phyloP scores from a whole-genome alignment of 2,329 filamentous ascomycete genomes.

The Apiospora arundinis region DNA sequence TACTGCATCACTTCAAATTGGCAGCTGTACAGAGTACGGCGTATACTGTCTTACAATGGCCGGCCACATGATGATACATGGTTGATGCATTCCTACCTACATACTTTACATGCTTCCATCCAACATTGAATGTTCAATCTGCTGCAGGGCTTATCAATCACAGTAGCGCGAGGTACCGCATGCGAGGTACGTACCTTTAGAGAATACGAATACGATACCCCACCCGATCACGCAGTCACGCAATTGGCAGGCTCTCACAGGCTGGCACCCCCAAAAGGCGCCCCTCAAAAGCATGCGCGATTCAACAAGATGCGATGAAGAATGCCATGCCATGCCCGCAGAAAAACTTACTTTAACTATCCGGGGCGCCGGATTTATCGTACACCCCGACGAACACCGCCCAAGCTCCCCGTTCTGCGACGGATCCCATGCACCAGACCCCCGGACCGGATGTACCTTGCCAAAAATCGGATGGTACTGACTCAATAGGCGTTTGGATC shows the following conservation, averaged over 20 bases:
- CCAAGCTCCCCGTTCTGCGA: background rate
- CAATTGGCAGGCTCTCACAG: constrained; percentile 6
- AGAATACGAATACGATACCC: constrained; percentile 18
- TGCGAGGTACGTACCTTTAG: background rate
- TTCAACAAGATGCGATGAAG: background rate
- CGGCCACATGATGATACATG: background rate
- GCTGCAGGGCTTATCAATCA: background rate
- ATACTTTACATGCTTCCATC: too few species aligned
- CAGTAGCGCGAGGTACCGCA: background rate
- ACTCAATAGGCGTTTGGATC: background rate
- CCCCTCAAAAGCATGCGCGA: background rate
- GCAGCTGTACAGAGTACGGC: too few species aligned
- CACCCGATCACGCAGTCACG: constrained; percentile 7
- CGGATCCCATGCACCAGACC: background rate
- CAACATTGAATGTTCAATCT: too few species aligned
- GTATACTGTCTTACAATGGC: too few species aligned
- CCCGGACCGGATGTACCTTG: background rate
- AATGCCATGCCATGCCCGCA: background rate
- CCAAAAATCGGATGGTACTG: background rate
- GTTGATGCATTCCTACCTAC: background rate
- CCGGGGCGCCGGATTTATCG: background rate
- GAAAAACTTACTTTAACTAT: background rate
- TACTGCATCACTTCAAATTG: too few species aligned
- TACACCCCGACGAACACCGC: background rate
- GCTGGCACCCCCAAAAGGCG: too few species aligned